These are phyloP conservation scores for Solanum hybrid DNA, from an alignment of 305 asterid species.

Conservation along the genomic window DNA sequence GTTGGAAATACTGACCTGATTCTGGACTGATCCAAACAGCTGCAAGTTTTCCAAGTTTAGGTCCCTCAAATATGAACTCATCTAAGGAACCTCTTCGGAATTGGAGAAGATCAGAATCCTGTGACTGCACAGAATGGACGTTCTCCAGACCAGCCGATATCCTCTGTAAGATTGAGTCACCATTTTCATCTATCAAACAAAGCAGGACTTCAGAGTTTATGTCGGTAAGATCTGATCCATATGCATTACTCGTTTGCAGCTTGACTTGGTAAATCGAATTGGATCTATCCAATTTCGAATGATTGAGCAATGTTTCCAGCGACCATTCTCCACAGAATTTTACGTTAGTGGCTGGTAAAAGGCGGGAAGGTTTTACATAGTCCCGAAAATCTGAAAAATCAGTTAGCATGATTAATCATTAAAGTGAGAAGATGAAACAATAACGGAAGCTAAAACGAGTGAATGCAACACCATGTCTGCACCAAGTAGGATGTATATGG, in stretches of 20 bases:
- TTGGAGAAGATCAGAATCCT: slow-evolving; percentile 26
- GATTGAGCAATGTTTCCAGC: slow-evolving; percentile 18
- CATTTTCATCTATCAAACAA: slow-evolving; percentile 71
- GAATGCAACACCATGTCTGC: neutral
- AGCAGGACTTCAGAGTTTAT: slow-evolving; percentile 48
- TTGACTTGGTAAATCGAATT: slow-evolving; percentile 43
- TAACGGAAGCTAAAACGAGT: neutral
- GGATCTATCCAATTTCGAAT: slow-evolving; percentile 14
- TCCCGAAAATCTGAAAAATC: slow-evolving; percentile 62
- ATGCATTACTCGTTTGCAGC: slow-evolving; percentile 52
- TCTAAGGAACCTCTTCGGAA: slow-evolving; percentile 57
- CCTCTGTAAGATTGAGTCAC: slow-evolving; percentile 68
- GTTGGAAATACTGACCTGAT: slow-evolving; percentile 45
- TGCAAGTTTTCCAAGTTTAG: slow-evolving; percentile 49
- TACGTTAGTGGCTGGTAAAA: slow-evolving; percentile 46
- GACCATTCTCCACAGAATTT: slow-evolving; percentile 28
- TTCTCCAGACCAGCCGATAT: slow-evolving; percentile 35
- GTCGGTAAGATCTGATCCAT: slow-evolving; percentile 65
- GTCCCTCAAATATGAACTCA: slow-evolving; percentile 69
- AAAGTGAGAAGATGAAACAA: neutral
- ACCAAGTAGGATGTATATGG: neutral
- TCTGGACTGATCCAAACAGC: slow-evolving; percentile 84
- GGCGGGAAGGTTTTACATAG: slow-evolving; percentile 62
- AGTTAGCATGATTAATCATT: neutral
- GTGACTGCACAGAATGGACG: slow-evolving; percentile 10